Evolutionary conservation across 2,329 filamentous ascomycete species (phyloP).

Genomic region (Calonectria pseudoturangicola): DNA sequence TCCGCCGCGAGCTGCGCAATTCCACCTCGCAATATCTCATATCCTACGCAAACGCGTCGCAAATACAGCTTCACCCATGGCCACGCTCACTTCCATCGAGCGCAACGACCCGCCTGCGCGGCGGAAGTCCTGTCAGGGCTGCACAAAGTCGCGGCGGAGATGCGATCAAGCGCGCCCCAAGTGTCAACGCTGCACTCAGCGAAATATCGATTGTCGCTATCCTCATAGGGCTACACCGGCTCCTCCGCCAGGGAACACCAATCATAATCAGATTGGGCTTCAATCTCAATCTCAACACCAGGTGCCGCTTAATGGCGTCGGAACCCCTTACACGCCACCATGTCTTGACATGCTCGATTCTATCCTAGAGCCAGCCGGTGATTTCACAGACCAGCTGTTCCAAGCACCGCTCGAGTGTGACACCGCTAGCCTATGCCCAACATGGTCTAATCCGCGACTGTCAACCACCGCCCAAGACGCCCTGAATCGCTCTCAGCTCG

Average conservation of each 20-base stretch:
- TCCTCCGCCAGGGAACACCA: slow-evolving; percentile 10
- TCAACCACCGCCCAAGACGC: slow-evolving; percentile 27
- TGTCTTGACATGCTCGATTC: slow-evolving; percentile 26
- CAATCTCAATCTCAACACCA: slow-evolving; percentile 4
- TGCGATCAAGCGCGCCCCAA: slow-evolving; percentile 27
- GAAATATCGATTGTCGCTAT: slow-evolving; percentile 27
- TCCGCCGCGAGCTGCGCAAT: slow-evolving; percentile 14
- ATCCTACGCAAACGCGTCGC: neutral
- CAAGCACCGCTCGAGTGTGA: slow-evolving; percentile 19
- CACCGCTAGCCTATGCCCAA: slow-evolving; percentile 3
- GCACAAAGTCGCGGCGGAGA: slow-evolving; percentile 12
- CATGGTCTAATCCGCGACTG: slow-evolving; percentile 22
- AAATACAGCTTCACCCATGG: slow-evolving; percentile 9
- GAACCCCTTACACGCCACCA: slow-evolving; percentile 1
- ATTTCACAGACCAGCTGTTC: slow-evolving; percentile 24
- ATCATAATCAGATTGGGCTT: slow-evolving; percentile 24
- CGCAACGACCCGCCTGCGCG: slow-evolving; percentile 19
- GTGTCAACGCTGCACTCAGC: slow-evolving; percentile 22
- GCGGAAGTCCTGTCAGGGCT: slow-evolving; percentile 31
- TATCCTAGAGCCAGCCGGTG: slow-evolving; percentile 20
- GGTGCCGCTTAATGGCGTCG: slow-evolving; percentile 3
- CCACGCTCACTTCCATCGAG: slow-evolving; percentile 22
- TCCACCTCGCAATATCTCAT: slow-evolving; percentile 12
- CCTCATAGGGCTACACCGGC: slow-evolving; percentile 1
- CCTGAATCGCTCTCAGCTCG: slow-evolving; percentile 27